A percentile compares a stretch with the other conserved stretches of the same genome.
phyloP scores from a whole-genome alignment of 345 rosid genomes.

The Heritiera fomes region DNA sequence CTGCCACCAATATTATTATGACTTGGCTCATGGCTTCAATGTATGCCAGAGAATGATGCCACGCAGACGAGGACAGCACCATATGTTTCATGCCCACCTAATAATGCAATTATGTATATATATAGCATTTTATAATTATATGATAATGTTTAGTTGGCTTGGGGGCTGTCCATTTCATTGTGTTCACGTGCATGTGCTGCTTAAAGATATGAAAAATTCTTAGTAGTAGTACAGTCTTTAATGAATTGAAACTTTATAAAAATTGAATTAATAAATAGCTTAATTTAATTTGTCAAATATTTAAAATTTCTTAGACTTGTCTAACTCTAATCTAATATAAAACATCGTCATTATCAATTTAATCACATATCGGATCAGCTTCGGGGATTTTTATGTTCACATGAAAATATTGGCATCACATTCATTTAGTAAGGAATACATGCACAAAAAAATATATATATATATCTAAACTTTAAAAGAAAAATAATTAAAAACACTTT shows the following conservation, averaged over 20 bases:
- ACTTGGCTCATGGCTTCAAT: not conserved
- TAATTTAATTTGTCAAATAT: not conserved
- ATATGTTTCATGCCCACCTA: constrained; percentile 21
- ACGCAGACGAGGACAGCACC: constrained; percentile 61
- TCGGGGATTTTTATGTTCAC: not conserved
- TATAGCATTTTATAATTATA: not conserved
- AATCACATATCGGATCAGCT: not conserved
- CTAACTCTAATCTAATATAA: not conserved
- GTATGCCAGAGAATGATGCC: constrained; percentile 48
- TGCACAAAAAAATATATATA: too few relatives aligned
- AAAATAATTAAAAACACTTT: too few relatives aligned
- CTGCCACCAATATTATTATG: not conserved
- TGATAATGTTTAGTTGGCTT: constrained; percentile 9
- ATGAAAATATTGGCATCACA: not conserved
- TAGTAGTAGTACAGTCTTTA: not conserved
- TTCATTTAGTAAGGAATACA: too few relatives aligned
- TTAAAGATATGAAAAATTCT: not conserved
- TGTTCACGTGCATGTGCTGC: constrained; percentile 25
- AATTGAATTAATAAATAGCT: not conserved
- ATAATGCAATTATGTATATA: not conserved
- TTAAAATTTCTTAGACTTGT: not conserved
- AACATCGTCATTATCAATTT: not conserved
- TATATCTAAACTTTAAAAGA: too few relatives aligned
- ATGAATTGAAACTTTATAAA: not conserved
- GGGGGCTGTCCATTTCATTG: constrained; percentile 2